phyloP scores from a whole-genome alignment of 352 stramenopile genomes.

The Peronospora tabacina region DNA sequence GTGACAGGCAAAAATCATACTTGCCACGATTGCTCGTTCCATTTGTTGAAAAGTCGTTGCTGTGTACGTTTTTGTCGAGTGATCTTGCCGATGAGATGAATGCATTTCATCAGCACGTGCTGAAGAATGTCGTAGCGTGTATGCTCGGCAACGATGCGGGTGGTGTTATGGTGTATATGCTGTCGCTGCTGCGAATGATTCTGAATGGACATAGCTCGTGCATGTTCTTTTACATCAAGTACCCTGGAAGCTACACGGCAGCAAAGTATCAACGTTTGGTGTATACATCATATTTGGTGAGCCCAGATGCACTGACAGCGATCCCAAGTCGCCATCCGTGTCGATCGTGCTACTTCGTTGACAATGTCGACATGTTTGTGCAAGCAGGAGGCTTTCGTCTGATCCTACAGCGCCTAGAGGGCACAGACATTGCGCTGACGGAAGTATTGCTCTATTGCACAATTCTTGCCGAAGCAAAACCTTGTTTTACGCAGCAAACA shows the following conservation, averaged over 20 bases:
- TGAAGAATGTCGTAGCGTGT: slow-evolving; percentile 69
- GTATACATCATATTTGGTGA: slow-evolving; percentile 70
- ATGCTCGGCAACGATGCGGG: slow-evolving; percentile 43
- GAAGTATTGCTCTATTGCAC: slow-evolving; percentile 68
- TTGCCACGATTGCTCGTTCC: slow-evolving; percentile 48
- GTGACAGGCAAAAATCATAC: slow-evolving; percentile 41
- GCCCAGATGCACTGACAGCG: slow-evolving; percentile 38
- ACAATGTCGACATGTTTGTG: slow-evolving; percentile 79
- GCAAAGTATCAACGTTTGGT: slow-evolving; percentile 59
- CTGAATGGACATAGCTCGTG: slow-evolving; percentile 68
- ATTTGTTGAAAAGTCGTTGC: slow-evolving; percentile 65
- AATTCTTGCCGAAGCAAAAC: slow-evolving; percentile 66
- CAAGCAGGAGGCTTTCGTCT: slow-evolving; percentile 72
- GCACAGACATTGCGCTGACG: slow-evolving; percentile 33
- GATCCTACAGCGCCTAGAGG: slow-evolving; percentile 55
- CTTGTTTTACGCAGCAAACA: slow-evolving; percentile 58
- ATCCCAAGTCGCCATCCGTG: slow-evolving; percentile 63
- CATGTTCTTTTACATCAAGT: slow-evolving; percentile 84
- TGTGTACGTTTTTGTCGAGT: slow-evolving; percentile 58
- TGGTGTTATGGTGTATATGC: slow-evolving; percentile 32
- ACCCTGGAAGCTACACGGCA: slow-evolving; percentile 49
- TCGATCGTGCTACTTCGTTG: slow-evolving; percentile 74
- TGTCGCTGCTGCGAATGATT: slow-evolving; percentile 70
- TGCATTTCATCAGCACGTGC: slow-evolving; percentile 65
- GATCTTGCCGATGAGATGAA: slow-evolving; percentile 75